Evolutionary conservation across 75 land plant species (phyloP), one percentile per base, ranked within the genome.

Genomic region (Selaginella moellendorffii): DNA sequence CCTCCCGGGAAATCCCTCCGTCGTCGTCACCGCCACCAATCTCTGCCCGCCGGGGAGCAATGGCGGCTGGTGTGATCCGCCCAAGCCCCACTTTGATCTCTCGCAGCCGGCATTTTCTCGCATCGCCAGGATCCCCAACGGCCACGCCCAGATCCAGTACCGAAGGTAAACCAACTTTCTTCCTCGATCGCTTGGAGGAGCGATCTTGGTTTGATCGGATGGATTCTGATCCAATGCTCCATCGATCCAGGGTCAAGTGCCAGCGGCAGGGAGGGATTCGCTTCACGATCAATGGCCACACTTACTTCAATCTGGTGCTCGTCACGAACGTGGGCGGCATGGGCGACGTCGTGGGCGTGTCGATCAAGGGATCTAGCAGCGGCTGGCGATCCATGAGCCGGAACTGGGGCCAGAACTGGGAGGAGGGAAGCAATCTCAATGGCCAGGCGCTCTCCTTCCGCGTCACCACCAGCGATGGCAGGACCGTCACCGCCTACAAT

Each of bases 11-110:
- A 30, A 42, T 22, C 69, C 69, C 62, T 59, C 69, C 1, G 60
- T 72, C 21, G 64, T 72, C 10, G 74, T 72, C 20, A 72, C 74
- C 21, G 74, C 74, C 19, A 72, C 74, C 2, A 72, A 72, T 53
- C 42, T 72, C 26, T 72, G 74, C 73, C 63, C 69, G 30, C 63
- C 69, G 26, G 71, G 76, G 36, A 58, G 71, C 8, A 36, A 71
- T 27, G 73, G 73, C 1, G 73, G 73, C 12, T 71, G 73, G 73
- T 71, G 73, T 29, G 71, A 71, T 28, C 53, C 71, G 2, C 70
- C 69, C 61, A 53, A 67, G 59, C 23, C 2, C 17, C 59, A 56
- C n/a, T 56, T 56, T 19, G 59, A 56, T 24, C 59, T 56, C 59
- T 56, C 59, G 5, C 59, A 56, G 24, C 59, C 59, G 8, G 59